A percentile compares a stretch with the other conserved stretches of the same genome.
Evolutionary conservation across 805 yeast species (phyloP).

Genomic region (Candida arabinofermentans): DNA sequence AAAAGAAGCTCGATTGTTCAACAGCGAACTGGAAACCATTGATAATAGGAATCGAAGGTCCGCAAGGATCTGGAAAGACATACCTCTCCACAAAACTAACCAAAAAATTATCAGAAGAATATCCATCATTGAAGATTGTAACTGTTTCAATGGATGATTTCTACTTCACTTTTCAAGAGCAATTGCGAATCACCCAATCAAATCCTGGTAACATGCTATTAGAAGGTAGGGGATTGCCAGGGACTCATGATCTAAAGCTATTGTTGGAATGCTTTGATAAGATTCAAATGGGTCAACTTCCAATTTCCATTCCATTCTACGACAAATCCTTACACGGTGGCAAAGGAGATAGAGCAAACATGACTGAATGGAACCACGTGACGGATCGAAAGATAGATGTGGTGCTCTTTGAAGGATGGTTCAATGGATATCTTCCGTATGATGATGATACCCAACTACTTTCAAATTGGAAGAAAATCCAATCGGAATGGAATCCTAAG

Average conservation of each 20-base stretch:
- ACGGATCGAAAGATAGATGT: conserved; percentile 46
- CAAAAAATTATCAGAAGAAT: conserved; percentile 28
- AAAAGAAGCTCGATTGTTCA: conserved; percentile 15
- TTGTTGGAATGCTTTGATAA: conserved; percentile 33
- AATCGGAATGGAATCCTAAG: conserved; percentile 11
- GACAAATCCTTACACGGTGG: conserved; percentile 74
- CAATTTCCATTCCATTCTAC: conserved; percentile 55
- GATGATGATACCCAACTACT: conserved; percentile 27
- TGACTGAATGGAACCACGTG: conserved; percentile 34
- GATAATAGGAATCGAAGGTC: conserved; percentile 59
- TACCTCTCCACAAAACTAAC: conserved; percentile 44
- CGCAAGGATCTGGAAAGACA: conserved; percentile 80
- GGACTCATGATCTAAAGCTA: conserved; percentile 76
- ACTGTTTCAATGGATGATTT: conserved; percentile 82
- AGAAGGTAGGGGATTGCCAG: conserved; percentile 84
- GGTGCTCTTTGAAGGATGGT: conserved; percentile 91
- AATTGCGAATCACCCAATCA: conserved; percentile 37
- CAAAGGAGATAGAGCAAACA: conserved; percentile 66
- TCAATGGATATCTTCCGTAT: conserved; percentile 64
- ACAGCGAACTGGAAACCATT: conserved; percentile 21
- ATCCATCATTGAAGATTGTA: conserved; percentile 37
- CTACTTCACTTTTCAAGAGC: conserved; percentile 66
- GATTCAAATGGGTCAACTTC: conserved; percentile 24
- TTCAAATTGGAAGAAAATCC: conserved; percentile 24
- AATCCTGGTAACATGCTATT: conserved; percentile 43